Evolutionary conservation across 345 rosid species (phyloP), one percentile per base, ranked within the genome.

Genomic region (Eutrema heterophyllum): DNA sequence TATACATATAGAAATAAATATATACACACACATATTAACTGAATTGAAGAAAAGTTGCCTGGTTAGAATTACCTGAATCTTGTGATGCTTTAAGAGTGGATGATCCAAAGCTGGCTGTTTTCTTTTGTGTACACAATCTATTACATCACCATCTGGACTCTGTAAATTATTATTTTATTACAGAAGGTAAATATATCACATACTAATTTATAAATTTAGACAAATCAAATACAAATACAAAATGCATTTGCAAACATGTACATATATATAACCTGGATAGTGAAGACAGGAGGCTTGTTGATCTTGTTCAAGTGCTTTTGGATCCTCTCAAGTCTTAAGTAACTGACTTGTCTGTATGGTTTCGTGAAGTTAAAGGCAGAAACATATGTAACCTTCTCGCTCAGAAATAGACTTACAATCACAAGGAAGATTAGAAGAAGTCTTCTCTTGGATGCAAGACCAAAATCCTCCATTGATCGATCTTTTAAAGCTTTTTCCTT

Each of bases 31-130:
- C 18, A 63, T 30, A 53, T 45, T 33, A 30, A 46, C n/a, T 46
- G 36, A 21, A 43, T 30, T 21, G 14, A 55, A 56, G 9, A 66
- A 54, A 67, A 52, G 67, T 50, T 59, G 52, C 24, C 6, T 36
- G 41, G 56, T 71, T 56, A 46, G 46, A 51, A 18, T 52, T 51
- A 96, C 99, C 96, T 90, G 97, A 81, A 92, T 96, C 92, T 89
- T 92, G 85, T 96, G 99, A 78, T 87, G 86, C 82, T 86, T 87
- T 26, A 92, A 82, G 64, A 85, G 88, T 30, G 99, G 99, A 61
- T 96, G 99, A 81, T 96, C 98, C 76, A 96, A 81, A 80, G 93
- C 96, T 62, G 98, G 98, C 54, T 96, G 99, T 67, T 81, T 84
- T 81, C 86, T 83, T 73, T 84, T 89, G 80, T 71, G 93, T 63